Evolutionary conservation across 352 stramenopile genomes (phyloP).

Genomic region (Phytophthora aleatoria): DNA sequence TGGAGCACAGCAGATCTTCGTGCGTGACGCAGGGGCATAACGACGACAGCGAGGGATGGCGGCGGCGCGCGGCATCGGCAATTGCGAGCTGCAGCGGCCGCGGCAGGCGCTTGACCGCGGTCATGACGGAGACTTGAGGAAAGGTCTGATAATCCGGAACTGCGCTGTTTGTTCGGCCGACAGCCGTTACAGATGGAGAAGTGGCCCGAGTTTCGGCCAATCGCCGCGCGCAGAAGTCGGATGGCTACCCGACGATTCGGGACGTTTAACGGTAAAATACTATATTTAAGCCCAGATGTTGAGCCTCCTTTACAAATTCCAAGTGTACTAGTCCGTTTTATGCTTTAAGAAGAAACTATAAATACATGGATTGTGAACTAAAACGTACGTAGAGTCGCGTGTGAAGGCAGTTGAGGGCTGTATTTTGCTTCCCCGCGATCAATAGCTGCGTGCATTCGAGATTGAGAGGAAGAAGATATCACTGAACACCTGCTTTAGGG

Average conservation of each 20-base stretch:
- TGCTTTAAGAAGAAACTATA: background rate
- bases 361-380: background rate
- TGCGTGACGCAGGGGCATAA: conserved; percentile 24
- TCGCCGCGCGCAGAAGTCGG: conserved; percentile 6
- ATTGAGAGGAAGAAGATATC: too few species aligned
- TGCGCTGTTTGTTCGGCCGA: conserved; percentile 8
- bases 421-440: too few species aligned
- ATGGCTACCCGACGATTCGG: background rate
- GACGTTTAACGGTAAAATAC: background rate
- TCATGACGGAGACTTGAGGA: conserved; percentile 3
- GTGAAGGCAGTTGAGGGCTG: too few species aligned
- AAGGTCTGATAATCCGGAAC: conserved; percentile 32
- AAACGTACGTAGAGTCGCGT: background rate
- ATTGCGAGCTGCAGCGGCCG: conserved; percentile 34
- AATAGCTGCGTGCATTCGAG: too few species aligned
- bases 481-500: too few species aligned
- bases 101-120: conserved; percentile 21
- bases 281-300: background rate
- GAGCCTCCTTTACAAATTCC: background rate
- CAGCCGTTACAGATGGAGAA: conserved; percentile 2
- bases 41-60: background rate
- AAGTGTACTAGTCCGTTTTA: background rate
- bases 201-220: conserved; percentile 11
- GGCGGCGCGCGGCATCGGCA: conserved; percentile 20
- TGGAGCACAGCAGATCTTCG: conserved; percentile 68